Base-by-base conservation (phyloP, 2,329 filamentous ascomycete genomes). In the Fusarium secorum region DNA sequence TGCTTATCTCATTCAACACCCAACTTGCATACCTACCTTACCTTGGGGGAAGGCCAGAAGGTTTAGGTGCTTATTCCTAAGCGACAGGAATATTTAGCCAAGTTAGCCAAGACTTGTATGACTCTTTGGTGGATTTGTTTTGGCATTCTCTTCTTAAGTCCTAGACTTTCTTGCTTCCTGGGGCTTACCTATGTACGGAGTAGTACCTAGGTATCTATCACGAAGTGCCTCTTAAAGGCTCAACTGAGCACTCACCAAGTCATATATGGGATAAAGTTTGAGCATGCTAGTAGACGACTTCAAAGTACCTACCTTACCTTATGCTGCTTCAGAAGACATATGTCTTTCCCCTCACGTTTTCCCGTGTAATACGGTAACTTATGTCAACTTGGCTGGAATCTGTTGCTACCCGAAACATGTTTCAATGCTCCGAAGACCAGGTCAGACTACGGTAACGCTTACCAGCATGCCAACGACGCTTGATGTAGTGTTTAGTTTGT, bases 361-460 rank as follows among this genome's bases (percentile, higher is more conserved):
- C 18, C 28, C n/a, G 30, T 33, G n/a, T 32, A 20, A 49, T 28
- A 52, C 24, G 10, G 18, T 26, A 48, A 48, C 28, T 22, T 22
- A n/a, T 39, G 30, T 30, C 36, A 33, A 51, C 32, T 26, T 51
- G 42, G 14, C 32, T 51, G 46, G 39, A 20, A 35, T 52, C 24
- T 60, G 71, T 45, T 35, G 28, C 39, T 64, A 70, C 48, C 71
- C 68, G 71, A 59, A 65, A 64, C 68, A 72, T 64, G 56, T 62
- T 57, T 67, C 57, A 46, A 56, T 36, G 33, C n/a, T 32, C n/a
- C 20, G 4, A 33, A 67, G 42, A 51, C 35, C 28, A 28, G 24
- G 15, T 15, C 26, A 32, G 39, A 22, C 30, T 39, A 39, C 54
- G 26, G 5, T 3, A 11, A 33, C 18, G 15, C 22, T 22, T 61